Evolutionary conservation across 1,284 basidiomycete species (phyloP), one percentile per base, ranked within the genome.

Genomic region (Ganoderma boninense): DNA sequence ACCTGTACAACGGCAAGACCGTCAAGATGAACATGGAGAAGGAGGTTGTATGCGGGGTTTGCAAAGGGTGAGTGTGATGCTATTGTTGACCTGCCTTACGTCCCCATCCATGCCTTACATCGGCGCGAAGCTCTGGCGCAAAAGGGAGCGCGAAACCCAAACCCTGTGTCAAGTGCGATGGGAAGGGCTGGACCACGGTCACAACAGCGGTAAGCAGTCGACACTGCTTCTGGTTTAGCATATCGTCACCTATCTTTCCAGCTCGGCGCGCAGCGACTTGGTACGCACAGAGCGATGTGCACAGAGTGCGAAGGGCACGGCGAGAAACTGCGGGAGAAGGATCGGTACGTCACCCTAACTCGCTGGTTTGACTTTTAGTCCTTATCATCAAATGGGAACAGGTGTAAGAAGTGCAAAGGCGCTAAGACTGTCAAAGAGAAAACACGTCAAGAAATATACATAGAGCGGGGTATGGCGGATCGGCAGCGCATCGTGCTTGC

Each of bases 351-450:
- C 20, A 16, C 23, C 38, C 60, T 26, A 6, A 6, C 26, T 14
- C 5, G 16, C 14, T 10, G 23, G 14, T n/a, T 42, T 2, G 7
- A 6, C 5, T n/a, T 16, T 20, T 2, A 42, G 35, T 18, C 16
- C 23, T 26, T 18, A 29, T 62, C 16, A 18, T 62, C 7, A 23
- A 62, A 20, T 42, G 60, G 40, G 14, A n/a, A 13, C 40, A 97
- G 95, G 73, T 99, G 97, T 85, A 98, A 97, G 82, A 97, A 95
- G 79, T 99, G 97, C 83, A 97, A 97, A 79, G 97, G 97, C 11
- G 87, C 89, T 67, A 94, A 93, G 80, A 94, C 91, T 0, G 87
- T 93, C 59, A 92, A 93, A 76, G 95, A 97, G 78, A 98, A 97
- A 85, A 95, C 93, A 62, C 90, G 94, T 64, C 91, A 95, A 74